Evolutionary conservation across 345 rosid genomes (phyloP), one percentile per base, ranked within the genome.

Genomic region (Eucalyptus camaldulensis): DNA sequence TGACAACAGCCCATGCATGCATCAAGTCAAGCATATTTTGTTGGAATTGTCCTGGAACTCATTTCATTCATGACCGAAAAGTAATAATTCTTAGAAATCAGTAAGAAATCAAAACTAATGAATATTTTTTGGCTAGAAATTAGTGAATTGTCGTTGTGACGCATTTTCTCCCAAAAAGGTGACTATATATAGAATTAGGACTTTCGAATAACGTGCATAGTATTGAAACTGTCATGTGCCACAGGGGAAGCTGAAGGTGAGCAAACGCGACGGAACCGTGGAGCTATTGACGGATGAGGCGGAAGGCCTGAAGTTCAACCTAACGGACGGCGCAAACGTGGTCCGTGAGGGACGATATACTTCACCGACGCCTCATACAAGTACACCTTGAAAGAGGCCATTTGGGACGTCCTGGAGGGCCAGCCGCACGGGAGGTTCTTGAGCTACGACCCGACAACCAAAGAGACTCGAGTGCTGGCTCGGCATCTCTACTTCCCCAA

Each of bases 341-440:
- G 97, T 95, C 33, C 92, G 93, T 5, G 92, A 96, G 99, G 99
- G 47, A 89, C 90, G 19, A 87, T 96, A 17, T 97, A 96, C 90
- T 96, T 96, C 90, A 97, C 97, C 1, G 99, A 96, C 89, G 99
- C 93, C 89, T 96, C 99, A 1, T 91, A 92, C 72, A 96, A 93
- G 86, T 10, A 65, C 58, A 31, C 67, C 19, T 1, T 96, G 12
- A 72, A 89, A 15, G 89, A 94, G 2, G 13, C 4, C 54, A 13
- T 16, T 0, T 88, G 56, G 87, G 98, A 94, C 65, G 0, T 96
- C 24, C 80, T 96, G 27, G 98, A 95, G 90, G 98, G 97, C 2
- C 94, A 89, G 85, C 97, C 88, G 6, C 88, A 95, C 27, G 99
- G 99, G 9, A 92, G 98, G 12, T 90, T 96, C 44, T 3, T 96